Evolutionary conservation across 139 green algal species (phyloP).

Genomic region (Mesotaenium endlicherianum): DNA sequence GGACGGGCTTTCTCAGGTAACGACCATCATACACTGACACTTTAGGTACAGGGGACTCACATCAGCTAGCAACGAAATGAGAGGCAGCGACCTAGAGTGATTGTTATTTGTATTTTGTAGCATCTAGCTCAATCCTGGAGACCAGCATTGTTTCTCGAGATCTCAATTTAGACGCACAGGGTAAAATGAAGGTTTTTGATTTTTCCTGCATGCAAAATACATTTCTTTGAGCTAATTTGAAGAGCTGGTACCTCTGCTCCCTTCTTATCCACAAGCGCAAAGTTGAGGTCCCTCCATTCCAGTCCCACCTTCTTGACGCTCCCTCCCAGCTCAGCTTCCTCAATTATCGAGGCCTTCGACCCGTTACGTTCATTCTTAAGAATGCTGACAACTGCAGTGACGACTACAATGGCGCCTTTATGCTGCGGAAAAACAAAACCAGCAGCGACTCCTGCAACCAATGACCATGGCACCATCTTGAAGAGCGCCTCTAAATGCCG

Average conservation of each 20-base stretch:
- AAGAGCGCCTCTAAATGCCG: too few relatives aligned
- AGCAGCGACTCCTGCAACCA: conserved; percentile 17
- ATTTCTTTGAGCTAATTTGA: not conserved
- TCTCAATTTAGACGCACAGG: not conserved
- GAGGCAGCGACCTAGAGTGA: not conserved
- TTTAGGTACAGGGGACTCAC: too few relatives aligned
- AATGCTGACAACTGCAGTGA: not conserved
- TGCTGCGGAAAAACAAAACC: conserved; percentile 33
- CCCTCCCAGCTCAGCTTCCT: not conserved
- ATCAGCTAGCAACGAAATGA: too few relatives aligned
- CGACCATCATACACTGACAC: too few relatives aligned
- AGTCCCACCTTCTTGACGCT: conserved; percentile 3
- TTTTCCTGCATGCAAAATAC: too few relatives aligned
- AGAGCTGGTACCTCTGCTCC: conserved; percentile 9
- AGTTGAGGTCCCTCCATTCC: conserved; percentile 29
- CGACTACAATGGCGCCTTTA: not conserved
- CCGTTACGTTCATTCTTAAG: not conserved
- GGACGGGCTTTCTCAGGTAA: too few relatives aligned
- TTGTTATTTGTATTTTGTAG: not conserved
- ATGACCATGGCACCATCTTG: conserved; percentile 31
- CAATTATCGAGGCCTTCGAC: not conserved
- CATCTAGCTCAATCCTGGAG: not conserved
- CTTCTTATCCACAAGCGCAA: conserved; percentile 33
- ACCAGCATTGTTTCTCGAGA: not conserved
- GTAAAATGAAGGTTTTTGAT: not conserved